Conservation (phyloP, 495 filamentous ascomycete genomes). For the Trichoderma gamsii region DNA sequence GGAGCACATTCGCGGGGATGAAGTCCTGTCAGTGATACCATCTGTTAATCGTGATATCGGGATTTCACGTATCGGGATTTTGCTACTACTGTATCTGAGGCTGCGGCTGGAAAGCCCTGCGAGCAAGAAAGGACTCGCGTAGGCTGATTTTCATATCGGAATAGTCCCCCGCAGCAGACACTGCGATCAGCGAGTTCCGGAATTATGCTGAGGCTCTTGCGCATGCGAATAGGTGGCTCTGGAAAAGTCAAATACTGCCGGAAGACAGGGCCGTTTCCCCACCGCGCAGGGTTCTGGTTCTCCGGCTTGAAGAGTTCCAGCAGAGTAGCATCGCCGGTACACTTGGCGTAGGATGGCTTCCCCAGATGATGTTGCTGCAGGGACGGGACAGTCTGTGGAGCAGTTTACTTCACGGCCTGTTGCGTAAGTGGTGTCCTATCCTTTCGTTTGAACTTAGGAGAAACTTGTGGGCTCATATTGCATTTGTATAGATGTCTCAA, state of each 20-base stretch:
- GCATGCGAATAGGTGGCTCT: background rate
- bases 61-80: too few relatives aligned
- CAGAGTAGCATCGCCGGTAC: background rate
- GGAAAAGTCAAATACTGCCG: background rate
- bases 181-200: background rate
- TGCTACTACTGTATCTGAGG: background rate
- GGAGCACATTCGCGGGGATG: background rate
- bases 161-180: background rate
- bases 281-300: background rate
- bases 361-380: background rate
- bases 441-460: background rate
- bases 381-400: background rate
- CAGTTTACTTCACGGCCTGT: slow-evolving; percentile 2
- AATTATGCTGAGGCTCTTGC: background rate
- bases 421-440: background rate
- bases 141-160: background rate
- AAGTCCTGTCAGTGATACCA: background rate
- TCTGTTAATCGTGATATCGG: too few relatives aligned
- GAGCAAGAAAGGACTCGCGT: background rate
- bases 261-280: background rate
- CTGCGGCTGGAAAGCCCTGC: background rate
- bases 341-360: background rate
- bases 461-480: background rate
- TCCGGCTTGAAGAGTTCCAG: background rate
- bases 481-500: slow-evolving; percentile 20